Evolutionary conservation across 2,329 filamentous ascomycete species (phyloP).

Genomic region (Sphaerulina populicola): DNA sequence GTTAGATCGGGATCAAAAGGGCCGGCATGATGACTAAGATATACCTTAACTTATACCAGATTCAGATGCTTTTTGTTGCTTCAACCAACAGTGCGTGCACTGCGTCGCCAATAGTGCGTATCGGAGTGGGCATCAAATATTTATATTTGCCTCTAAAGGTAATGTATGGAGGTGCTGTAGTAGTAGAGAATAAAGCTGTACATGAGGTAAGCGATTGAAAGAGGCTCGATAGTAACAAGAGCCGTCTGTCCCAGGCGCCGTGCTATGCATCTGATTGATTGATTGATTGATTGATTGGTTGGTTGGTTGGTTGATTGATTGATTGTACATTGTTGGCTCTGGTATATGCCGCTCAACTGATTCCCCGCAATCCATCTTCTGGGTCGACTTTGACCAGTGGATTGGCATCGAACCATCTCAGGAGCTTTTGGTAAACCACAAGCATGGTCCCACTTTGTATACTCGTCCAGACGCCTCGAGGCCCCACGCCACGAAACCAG

Average conservation of each 20-base stretch:
- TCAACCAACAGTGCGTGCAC: not conserved
- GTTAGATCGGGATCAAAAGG: no score
- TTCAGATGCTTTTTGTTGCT: not conserved
- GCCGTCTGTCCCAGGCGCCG: not conserved
- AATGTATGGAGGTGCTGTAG: not conserved
- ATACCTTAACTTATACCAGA: not conserved
- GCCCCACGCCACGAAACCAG: constrained; percentile 91
- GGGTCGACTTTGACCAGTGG: constrained; percentile 31
- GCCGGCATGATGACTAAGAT: not conserved
- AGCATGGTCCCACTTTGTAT: constrained; percentile 96
- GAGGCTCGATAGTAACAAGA: not conserved
- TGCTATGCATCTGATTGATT: not conserved
- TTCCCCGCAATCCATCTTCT: constrained; percentile 21
- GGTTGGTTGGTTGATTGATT: not conserved
- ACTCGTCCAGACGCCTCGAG: constrained; percentile 90
- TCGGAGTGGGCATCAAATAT: no score
- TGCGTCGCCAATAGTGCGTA: no score
- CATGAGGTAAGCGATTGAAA: constrained; percentile 7
- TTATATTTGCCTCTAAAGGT: no score
- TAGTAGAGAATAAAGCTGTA: constrained; percentile 1
- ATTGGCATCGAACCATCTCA: constrained; percentile 64
- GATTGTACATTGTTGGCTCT: constrained; percentile 2
- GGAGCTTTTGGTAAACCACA: constrained; percentile 81
- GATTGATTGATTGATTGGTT: not conserved
- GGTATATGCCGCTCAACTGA: constrained; percentile 2